Percentiles rank a stretch among this genome's conserved stretches.
phyloP scores from a whole-genome alignment of 805 yeast genomes.

The Candida takata region DNA sequence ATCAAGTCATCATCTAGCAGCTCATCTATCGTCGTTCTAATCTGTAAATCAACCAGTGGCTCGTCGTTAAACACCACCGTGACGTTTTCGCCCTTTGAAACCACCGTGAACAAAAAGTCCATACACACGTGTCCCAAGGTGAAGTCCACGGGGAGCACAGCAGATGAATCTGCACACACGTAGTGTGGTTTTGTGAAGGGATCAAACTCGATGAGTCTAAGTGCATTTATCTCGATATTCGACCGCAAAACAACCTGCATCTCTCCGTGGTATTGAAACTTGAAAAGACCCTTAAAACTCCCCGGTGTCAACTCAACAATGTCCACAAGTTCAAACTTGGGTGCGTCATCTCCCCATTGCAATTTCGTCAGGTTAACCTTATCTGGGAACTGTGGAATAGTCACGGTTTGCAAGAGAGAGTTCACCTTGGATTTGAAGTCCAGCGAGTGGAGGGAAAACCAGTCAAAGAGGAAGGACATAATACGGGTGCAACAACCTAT shows the following conservation, averaged over 20 bases:
- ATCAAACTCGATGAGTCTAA: conserved; percentile 21
- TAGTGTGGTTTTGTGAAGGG: conserved; percentile 22
- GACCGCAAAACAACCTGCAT: conserved; percentile 15
- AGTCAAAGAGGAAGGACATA: conserved; percentile 22
- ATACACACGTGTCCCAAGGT: conserved; percentile 12
- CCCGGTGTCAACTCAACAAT: conserved; percentile 15
- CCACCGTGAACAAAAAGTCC: conserved; percentile 19
- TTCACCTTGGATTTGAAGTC: conserved; percentile 20
- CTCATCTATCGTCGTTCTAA: conserved; percentile 23
- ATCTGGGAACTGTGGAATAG: conserved; percentile 15
- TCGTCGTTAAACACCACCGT: conserved; percentile 23
- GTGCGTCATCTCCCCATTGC: conserved; percentile 12
- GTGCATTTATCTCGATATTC: conserved; percentile 20
- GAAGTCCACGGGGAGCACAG: conserved; percentile 22
- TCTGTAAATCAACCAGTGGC: conserved; percentile 18
- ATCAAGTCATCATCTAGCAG: conserved; percentile 21
- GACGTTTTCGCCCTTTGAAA: conserved; percentile 14
- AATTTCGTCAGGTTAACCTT: conserved; percentile 14
- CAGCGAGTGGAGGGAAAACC: conserved; percentile 15
- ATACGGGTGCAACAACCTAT: too few species aligned
- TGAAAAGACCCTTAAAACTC: conserved; percentile 20
- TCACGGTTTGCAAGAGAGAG: conserved; percentile 13
- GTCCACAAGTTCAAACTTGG: conserved; percentile 18
- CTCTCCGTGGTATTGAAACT: conserved; percentile 20
- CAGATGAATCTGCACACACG: conserved; percentile 18